These are phyloP conservation scores for Sporobolomyces pararoseus DNA, from an alignment of 768 basidiomycete species.

Conservation along the genomic window DNA sequence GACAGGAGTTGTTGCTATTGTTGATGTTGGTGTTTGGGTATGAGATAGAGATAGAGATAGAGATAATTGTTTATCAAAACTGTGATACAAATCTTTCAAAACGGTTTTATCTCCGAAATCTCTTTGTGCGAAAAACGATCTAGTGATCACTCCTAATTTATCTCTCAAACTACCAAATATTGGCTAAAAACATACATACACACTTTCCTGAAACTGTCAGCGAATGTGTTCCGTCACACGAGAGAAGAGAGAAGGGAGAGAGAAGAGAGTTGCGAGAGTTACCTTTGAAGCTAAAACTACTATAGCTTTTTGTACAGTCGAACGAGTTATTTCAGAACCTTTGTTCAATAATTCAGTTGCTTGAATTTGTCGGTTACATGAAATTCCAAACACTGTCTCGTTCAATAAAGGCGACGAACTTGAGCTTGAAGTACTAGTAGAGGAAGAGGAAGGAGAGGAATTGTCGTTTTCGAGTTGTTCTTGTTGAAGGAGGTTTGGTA, in stretches of 20 bases:
- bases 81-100: conserved; percentile 77
- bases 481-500: conserved; percentile 53
- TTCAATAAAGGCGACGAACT: background rate
- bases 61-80: too few relatives aligned
- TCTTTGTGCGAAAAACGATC: conserved; percentile 83
- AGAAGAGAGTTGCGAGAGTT: background rate
- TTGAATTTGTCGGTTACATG: conserved; percentile 91
- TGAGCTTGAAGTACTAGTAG: background rate
- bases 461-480: too few relatives aligned
- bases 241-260: background rate
- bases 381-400: conserved; percentile 87
- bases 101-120: conserved; percentile 85
- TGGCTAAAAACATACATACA: conserved; percentile 61
- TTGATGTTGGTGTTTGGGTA: too few relatives aligned
- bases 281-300: conserved; percentile 71
- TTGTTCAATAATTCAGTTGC: conserved; percentile 71
- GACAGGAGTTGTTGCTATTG: background rate
- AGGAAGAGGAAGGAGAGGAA: conserved; percentile 44
- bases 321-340: conserved; percentile 79
- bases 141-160: conserved; percentile 88
- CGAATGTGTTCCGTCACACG: too few relatives aligned
- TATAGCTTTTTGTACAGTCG: conserved; percentile 95
- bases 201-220: too few relatives aligned
- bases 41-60: too few relatives aligned
- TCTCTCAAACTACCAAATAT: conserved; percentile 93